A percentile compares a stretch with the other conserved stretches of the same genome.
Conservation (phyloP, 176 grass and related monocot species). For the Phoenix dactylifera region DNA sequence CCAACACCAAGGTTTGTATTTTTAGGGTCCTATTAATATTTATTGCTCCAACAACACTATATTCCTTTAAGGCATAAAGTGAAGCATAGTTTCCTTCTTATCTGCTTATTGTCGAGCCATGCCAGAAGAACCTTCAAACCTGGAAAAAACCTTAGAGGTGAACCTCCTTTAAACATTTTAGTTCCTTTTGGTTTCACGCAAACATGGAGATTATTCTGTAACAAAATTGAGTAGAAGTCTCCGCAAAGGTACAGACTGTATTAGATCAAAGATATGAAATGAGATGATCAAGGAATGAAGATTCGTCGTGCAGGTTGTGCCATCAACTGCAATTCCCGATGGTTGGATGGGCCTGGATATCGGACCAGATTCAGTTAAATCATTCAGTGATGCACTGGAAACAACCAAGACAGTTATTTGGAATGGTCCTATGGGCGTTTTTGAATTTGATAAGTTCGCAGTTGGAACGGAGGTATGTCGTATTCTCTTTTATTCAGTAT, state of each 20-base stretch:
- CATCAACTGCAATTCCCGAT: conserved; percentile 61
- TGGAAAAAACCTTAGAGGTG: no score
- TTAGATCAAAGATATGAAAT: no score
- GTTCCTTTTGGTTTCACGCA: no score
- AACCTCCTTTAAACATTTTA: no score
- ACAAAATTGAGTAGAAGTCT: no score
- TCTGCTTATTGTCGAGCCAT: no score
- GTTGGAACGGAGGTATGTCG: conserved; percentile 46
- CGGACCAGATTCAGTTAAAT: conserved; percentile 42
- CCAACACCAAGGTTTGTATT: conserved; percentile 42
- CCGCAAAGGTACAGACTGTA: no score
- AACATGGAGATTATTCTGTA: no score
- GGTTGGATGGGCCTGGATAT: conserved; percentile 80
- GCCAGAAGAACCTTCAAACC: no score
- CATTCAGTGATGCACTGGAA: conserved; percentile 50
- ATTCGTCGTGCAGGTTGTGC: conserved; percentile 28
- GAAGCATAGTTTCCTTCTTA: no score
- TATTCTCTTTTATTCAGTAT: background rate
- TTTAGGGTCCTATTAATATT: background rate
- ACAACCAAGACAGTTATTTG: conserved; percentile 61
- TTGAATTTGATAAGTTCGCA: conserved; percentile 68
- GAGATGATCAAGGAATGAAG: no score
- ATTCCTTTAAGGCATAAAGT: no score
- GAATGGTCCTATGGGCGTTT: conserved; percentile 74
- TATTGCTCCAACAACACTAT: background rate